A percentile compares a stretch with the other conserved stretches of the same genome.
Conservation (phyloP, 768 basidiomycete species). For the Lepiota brunneoincarnata region DNA sequence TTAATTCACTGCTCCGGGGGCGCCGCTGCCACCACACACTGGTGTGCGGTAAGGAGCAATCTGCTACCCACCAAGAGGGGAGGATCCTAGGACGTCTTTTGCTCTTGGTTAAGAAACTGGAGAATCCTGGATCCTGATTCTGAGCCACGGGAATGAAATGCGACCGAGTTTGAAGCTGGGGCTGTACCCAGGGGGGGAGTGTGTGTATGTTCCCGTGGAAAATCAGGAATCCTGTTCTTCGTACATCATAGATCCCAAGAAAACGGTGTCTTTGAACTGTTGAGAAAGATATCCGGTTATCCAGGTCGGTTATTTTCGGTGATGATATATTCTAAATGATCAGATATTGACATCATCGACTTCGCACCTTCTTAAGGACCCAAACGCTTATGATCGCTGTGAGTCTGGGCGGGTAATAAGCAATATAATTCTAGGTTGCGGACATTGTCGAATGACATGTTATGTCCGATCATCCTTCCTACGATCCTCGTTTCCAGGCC, state of each 20-base stretch:
- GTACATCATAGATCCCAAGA: neutral
- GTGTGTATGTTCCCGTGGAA: neutral
- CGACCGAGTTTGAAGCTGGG: neutral
- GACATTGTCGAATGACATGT: neutral
- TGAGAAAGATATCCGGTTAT: neutral
- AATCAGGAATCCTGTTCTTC: neutral
- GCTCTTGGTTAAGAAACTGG: too few species aligned
- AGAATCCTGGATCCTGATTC: too few species aligned
- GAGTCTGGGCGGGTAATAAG: neutral
- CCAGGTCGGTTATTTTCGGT: neutral
- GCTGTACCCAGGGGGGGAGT: too few species aligned
- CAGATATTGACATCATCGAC: neutral
- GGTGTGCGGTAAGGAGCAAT: too few species aligned
- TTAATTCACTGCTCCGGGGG: too few species aligned
- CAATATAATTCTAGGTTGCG: neutral
- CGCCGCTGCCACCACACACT: too few species aligned
- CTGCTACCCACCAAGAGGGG: too few species aligned
- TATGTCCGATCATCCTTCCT: slow-evolving; percentile 1
- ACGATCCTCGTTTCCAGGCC: neutral
- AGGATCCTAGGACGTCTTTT: too few species aligned
- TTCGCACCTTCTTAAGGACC: neutral
- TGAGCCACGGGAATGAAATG: neutral
- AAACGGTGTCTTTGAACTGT: neutral
- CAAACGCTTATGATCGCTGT: neutral
- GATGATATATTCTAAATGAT: neutral